Evolutionary conservation across 2,329 filamentous ascomycete genomes (phyloP).

Genomic region (Chrysosporium queenslandicum): DNA sequence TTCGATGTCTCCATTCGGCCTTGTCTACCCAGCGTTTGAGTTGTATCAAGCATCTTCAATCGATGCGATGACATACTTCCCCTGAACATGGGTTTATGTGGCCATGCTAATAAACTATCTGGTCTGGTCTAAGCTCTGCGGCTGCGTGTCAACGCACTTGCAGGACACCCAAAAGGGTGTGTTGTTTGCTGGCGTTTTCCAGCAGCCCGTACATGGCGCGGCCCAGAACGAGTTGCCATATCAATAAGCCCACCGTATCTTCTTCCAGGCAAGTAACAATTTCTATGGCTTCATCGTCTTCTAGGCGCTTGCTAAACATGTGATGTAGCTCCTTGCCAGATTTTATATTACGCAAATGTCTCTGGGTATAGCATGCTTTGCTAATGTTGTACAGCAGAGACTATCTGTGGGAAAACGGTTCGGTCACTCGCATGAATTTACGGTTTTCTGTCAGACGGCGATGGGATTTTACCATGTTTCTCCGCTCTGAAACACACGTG

Average conservation of each 20-base stretch:
- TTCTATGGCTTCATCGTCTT: not conserved
- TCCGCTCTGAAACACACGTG: slow-evolving; percentile 11
- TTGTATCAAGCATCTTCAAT: no score
- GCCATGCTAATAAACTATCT: no score
- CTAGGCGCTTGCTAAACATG: no score
- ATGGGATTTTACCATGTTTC: not conserved
- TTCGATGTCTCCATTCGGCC: not conserved
- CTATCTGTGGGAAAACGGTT: slow-evolving; percentile 4
- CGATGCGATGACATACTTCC: no score
- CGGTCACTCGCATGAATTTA: slow-evolving; percentile 7
- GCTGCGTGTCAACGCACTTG: not conserved
- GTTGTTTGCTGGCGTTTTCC: not conserved
- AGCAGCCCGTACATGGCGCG: not conserved
- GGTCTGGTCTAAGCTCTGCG: not conserved
- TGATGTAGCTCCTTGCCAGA: not conserved
- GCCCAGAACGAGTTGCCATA: not conserved
- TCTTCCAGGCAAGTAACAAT: not conserved
- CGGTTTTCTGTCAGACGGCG: slow-evolving; percentile 7
- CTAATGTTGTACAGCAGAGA: slow-evolving; percentile 11
- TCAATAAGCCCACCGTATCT: not conserved
- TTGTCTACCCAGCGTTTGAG: not conserved
- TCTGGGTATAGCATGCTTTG: slow-evolving; percentile 3
- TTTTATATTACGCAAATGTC: not conserved
- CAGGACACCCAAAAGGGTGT: not conserved
- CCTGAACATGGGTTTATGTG: no score